Evolutionary conservation across 305 asterid genomes (phyloP).

Genomic region (Salvia sclarea): DNA sequence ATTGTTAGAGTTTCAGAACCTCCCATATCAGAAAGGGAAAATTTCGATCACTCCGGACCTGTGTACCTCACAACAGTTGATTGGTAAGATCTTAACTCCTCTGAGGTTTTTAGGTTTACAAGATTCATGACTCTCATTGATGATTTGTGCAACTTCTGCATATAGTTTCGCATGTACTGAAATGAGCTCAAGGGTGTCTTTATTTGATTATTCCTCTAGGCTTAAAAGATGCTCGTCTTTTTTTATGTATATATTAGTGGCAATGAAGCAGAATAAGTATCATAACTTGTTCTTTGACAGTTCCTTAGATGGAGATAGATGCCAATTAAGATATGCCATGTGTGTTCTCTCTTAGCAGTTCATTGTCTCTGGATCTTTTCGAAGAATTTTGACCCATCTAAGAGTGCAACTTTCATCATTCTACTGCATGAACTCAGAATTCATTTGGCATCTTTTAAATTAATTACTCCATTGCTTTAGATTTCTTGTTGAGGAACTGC

Average conservation of each 20-base stretch:
- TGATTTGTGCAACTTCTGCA: neutral
- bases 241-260: constrained; percentile 3
- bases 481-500: neutral
- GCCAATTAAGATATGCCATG: neutral
- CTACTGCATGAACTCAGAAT: neutral
- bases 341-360: neutral
- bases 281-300: neutral
- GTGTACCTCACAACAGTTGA: constrained; percentile 63
- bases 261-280: neutral
- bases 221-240: constrained; percentile 3
- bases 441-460: neutral
- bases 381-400: constrained; percentile 2
- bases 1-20: constrained; percentile 53
- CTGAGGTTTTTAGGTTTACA: neutral
- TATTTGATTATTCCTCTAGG: constrained; percentile 3
- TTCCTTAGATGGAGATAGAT: neutral
- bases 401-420: neutral
- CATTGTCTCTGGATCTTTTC: neutral
- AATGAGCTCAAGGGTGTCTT: neutral
- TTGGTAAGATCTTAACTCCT: constrained; percentile 51
- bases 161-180: constrained; percentile 8
- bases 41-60: constrained; percentile 73
- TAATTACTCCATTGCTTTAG: neutral
- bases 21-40: constrained; percentile 66
- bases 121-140: neutral